Evolutionary conservation across 1,284 basidiomycete species (phyloP).

Genomic region (Cryptococcus sp.): DNA sequence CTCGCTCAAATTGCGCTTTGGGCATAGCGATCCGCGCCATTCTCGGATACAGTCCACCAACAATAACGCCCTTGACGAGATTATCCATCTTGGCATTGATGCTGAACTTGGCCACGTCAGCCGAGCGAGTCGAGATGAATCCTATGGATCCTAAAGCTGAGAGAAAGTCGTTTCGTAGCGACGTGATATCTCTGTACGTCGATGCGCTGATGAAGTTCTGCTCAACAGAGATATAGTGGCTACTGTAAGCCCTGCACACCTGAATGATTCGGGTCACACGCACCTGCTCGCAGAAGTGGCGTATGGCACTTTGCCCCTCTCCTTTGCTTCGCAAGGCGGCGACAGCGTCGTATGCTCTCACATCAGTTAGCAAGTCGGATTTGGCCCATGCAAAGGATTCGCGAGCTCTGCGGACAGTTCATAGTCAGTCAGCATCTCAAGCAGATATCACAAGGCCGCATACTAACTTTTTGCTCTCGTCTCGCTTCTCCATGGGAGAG

Average conservation of each 20-base stretch:
- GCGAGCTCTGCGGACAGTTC: constrained; percentile 61
- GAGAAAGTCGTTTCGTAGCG: constrained; percentile 76
- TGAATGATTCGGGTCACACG: constrained; percentile 19
- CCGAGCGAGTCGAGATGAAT: constrained; percentile 59
- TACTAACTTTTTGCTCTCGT: constrained; percentile 70
- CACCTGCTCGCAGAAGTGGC: constrained; percentile 76
- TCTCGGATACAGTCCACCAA: constrained; percentile 80
- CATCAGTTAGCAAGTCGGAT: constrained; percentile 84
- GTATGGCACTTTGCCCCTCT: constrained; percentile 58
- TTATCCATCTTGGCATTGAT: constrained; percentile 66
- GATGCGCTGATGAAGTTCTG: constrained; percentile 80
- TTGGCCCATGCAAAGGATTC: constrained; percentile 68
- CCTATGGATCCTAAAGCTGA: constrained; percentile 72
- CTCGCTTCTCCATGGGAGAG: constrained; percentile 77
- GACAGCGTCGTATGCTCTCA: constrained; percentile 73
- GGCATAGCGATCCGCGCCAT: constrained; percentile 76
- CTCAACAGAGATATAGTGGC: not conserved
- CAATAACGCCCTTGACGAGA: constrained; percentile 75
- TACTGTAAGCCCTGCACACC: constrained; percentile 8
- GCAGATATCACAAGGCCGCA: constrained; percentile 1
- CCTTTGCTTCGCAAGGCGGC: constrained; percentile 60
- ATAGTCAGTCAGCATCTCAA: no score
- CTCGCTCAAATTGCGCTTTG: constrained; percentile 74
- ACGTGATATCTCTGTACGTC: constrained; percentile 77
- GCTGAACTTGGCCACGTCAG: constrained; percentile 55